A percentile compares a stretch with the other conserved stretches of the same genome.
These are phyloP conservation scores for Pseudozyma flocculosa DNA, from an alignment of 1,284 basidiomycete species.

Conservation along the genomic window DNA sequence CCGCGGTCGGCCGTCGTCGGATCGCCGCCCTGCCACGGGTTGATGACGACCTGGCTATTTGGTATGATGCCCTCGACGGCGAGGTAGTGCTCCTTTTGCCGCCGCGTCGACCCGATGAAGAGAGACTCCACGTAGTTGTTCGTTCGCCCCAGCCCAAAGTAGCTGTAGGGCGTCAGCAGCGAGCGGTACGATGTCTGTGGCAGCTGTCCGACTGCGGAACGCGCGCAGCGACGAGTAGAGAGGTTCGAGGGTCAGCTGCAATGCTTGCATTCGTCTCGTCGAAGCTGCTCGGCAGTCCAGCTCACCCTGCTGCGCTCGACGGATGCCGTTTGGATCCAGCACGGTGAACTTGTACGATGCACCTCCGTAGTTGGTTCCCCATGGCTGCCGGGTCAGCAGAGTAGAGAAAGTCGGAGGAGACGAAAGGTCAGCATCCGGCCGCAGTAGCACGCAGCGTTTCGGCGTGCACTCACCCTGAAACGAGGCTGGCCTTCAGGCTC, in stretches of 20 bases:
- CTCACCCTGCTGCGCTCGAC: slow-evolving; percentile 76
- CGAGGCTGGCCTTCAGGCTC: slow-evolving; percentile 57
- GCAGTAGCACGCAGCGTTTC: no score
- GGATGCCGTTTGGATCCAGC: slow-evolving; percentile 83
- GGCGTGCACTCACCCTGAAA: slow-evolving; percentile 8
- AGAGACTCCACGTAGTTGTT: slow-evolving; percentile 93
- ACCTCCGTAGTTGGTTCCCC: slow-evolving; percentile 89
- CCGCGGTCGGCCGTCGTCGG: slow-evolving; percentile 51
- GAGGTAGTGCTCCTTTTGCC: slow-evolving; percentile 72
- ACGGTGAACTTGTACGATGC: slow-evolving; percentile 97
- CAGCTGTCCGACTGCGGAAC: slow-evolving; percentile 72
- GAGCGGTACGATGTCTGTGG: slow-evolving; percentile 88
- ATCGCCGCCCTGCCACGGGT: slow-evolving; percentile 67
- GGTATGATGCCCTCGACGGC: slow-evolving; percentile 95
- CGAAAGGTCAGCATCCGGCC: no score
- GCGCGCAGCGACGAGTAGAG: neutral
- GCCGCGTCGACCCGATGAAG: slow-evolving; percentile 50
- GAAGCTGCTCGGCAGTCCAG: neutral
- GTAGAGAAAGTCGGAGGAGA: no score
- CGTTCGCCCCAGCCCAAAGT: slow-evolving; percentile 95
- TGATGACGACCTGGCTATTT: slow-evolving; percentile 94
- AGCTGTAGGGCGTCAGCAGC: slow-evolving; percentile 85
- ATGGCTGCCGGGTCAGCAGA: slow-evolving; percentile 65
- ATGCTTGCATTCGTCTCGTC: neutral
- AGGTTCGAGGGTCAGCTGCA: no score